Evolutionary conservation across 176 grass and related monocot species (phyloP).

Genomic region (Avena sativa): DNA sequence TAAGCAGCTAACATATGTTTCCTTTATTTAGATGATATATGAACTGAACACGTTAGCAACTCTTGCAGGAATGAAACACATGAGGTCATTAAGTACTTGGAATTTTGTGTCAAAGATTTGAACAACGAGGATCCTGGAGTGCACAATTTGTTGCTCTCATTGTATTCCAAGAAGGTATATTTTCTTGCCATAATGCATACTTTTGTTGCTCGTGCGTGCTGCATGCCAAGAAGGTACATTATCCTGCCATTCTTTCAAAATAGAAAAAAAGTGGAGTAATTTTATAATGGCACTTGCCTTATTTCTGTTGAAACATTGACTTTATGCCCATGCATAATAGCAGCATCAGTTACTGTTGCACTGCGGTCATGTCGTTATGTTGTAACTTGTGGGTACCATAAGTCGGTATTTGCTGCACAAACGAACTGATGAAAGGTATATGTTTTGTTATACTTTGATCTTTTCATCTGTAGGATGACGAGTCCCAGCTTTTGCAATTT

Average conservation of each 20-base stretch:
- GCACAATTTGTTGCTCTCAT: constrained; percentile 89
- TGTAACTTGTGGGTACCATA: constrained; percentile 22
- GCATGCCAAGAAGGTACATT: constrained; percentile 55
- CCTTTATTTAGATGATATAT: constrained; percentile 17
- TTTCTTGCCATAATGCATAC: constrained; percentile 46
- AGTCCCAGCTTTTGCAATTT: constrained; percentile 86
- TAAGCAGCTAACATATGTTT: background rate
- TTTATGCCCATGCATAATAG: constrained; percentile 6
- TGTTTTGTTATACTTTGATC: constrained; percentile 24
- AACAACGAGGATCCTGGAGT: constrained; percentile 88
- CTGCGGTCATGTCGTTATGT: background rate
- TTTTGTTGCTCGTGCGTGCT: constrained; percentile 53
- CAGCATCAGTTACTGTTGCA: constrained; percentile 21
- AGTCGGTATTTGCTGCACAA: constrained; percentile 16
- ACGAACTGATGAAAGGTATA: background rate
- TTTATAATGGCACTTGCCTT: constrained; percentile 31
- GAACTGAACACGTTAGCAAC: constrained; percentile 41
- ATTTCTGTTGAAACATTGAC: constrained; percentile 33
- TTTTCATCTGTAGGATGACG: constrained; percentile 74
- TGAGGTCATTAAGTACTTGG: constrained; percentile 96
- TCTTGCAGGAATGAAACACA: constrained; percentile 91
- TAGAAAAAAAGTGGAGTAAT: constrained; percentile 13
- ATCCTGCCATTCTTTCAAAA: constrained; percentile 5
- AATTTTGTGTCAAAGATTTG: constrained; percentile 94
- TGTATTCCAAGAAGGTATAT: constrained; percentile 91